Evolutionary conservation across 805 yeast species (phyloP).

Genomic region (Danielozyma ontarioensis): DNA sequence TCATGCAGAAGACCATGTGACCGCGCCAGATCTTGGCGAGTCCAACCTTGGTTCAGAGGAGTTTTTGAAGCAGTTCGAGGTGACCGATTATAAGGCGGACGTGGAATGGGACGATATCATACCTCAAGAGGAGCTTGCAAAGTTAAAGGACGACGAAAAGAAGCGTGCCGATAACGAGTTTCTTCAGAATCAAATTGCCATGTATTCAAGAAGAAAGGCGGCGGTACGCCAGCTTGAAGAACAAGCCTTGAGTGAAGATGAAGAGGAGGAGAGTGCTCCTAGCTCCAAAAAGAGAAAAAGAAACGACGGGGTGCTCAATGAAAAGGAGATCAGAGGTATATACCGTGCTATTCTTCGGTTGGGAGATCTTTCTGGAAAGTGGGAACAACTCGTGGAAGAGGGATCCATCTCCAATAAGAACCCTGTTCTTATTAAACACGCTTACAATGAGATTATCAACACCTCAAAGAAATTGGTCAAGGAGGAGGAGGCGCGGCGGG

Average conservation of each 20-base stretch:
- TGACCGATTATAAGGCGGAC: slow-evolving; percentile 97
- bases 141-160: slow-evolving; percentile 87
- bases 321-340: slow-evolving; percentile 79
- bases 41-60: slow-evolving; percentile 99
- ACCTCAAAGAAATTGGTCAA: slow-evolving; percentile 57
- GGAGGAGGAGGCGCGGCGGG: slow-evolving; percentile 62
- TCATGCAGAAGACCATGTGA: slow-evolving; percentile 95
- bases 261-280: slow-evolving; percentile 31
- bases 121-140: slow-evolving; percentile 87
- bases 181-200: slow-evolving; percentile 82
- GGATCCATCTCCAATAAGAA: slow-evolving; percentile 84
- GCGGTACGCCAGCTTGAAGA: slow-evolving; percentile 56
- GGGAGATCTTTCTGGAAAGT: slow-evolving; percentile 72
- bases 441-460: slow-evolving; percentile 67
- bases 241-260: slow-evolving; percentile 24
- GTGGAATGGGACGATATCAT: slow-evolving; percentile 99
- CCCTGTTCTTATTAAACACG: slow-evolving; percentile 68
- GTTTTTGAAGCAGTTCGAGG: slow-evolving; percentile 93
- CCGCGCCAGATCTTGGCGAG: slow-evolving; percentile 95
- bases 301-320: slow-evolving; percentile 40
- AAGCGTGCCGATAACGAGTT: slow-evolving; percentile 80
- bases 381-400: slow-evolving; percentile 86
- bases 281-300: slow-evolving; percentile 13
- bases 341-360: slow-evolving; percentile 76
- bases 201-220: slow-evolving; percentile 76